Conservation (phyloP, 805 yeast species). For the Schwanniomyces vanrijiae region DNA sequence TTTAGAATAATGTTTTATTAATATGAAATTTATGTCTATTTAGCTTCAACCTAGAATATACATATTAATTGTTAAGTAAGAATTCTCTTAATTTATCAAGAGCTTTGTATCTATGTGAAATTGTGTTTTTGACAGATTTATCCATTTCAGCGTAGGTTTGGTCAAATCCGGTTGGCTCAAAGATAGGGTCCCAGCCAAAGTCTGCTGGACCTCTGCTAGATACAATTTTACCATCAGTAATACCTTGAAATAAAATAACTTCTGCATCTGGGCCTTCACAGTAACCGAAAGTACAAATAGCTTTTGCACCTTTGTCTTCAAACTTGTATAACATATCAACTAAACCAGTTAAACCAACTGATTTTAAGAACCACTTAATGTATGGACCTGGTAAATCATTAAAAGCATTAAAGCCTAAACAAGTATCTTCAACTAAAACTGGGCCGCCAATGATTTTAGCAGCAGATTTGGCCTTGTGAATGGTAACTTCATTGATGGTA, state of each 20-base stretch:
- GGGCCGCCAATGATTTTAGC: constrained; percentile 67
- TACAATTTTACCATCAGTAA: constrained; percentile 79
- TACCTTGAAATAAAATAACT: constrained; percentile 81
- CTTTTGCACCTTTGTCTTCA: constrained; percentile 81
- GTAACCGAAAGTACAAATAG: constrained; percentile 90
- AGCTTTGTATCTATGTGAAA: constrained; percentile 88
- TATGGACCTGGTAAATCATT: constrained; percentile 92
- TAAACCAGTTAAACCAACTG: constrained; percentile 74
- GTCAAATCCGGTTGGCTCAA: constrained; percentile 74
- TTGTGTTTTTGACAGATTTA: constrained; percentile 68
- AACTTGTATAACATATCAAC: constrained; percentile 77
- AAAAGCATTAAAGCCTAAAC: constrained; percentile 78
- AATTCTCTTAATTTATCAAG: constrained; percentile 67
- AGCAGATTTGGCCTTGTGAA: constrained; percentile 76
- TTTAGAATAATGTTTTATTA: background rate
- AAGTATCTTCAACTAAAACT: constrained; percentile 93
- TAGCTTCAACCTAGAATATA: background rate
- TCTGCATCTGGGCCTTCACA: constrained; percentile 77
- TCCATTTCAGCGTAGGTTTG: constrained; percentile 86
- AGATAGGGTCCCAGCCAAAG: constrained; percentile 95
- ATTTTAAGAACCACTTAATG: constrained; percentile 83
- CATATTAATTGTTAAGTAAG: constrained; percentile 22
- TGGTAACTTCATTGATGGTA: constrained; percentile 75
- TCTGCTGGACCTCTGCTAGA: constrained; percentile 70
- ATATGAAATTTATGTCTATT: background rate